Percentiles rank a stretch among this genome's conserved stretches.
Conservation (phyloP, 2,329 filamentous ascomycete genomes). For the Aspergillus sclerotialis region DNA sequence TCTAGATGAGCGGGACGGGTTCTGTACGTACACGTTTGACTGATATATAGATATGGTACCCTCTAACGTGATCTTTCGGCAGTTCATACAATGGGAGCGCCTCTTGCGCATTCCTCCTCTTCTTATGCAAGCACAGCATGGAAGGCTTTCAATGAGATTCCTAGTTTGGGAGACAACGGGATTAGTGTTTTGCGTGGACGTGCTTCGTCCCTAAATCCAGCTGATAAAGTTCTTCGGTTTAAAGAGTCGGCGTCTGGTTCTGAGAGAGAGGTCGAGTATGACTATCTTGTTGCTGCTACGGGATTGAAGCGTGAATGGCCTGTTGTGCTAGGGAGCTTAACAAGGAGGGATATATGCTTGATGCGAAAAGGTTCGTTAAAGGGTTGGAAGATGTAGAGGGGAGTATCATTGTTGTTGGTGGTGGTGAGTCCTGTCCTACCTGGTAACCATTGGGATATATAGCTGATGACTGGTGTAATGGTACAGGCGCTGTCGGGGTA, state of each 20-base stretch:
- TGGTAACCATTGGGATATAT: neutral
- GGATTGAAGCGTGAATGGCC: neutral
- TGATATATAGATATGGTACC: neutral
- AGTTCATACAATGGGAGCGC: neutral
- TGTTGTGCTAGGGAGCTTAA: neutral
- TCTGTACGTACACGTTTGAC: neutral
- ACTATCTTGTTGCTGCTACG: neutral
- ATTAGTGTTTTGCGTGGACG: neutral
- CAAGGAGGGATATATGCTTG: neutral
- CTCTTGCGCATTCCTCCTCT: neutral
- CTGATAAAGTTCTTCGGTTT: neutral
- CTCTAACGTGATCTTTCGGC: neutral
- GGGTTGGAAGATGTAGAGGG: neutral
- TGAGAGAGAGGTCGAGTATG: neutral
- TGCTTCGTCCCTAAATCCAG: neutral
- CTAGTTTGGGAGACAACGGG: neutral
- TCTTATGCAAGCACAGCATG: neutral
- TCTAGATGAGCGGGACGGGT: neutral
- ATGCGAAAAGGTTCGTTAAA: neutral
- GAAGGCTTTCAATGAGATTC: neutral
- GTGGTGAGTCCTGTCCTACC: neutral
- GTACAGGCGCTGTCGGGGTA: neutral
- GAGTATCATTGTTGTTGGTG: neutral
- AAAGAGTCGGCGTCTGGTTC: neutral
- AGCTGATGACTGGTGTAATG: neutral